Base-by-base conservation (phyloP, 208 protist species). In the Leishmania amazonensis region DNA sequence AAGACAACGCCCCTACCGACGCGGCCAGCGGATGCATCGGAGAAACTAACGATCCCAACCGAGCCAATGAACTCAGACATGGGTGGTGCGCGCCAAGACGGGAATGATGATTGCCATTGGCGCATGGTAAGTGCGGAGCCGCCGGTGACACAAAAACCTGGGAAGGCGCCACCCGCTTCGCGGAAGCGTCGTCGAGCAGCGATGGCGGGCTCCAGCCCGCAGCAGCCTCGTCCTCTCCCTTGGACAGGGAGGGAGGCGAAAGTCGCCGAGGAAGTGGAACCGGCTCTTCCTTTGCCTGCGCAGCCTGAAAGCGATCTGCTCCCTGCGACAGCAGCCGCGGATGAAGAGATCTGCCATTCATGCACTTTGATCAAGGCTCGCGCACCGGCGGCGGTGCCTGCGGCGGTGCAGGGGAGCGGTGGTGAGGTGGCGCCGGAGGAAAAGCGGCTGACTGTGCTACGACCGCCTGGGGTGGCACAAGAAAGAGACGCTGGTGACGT, bases 151-250 rank as follows among this genome's bases (percentile, higher is more conserved):
- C 28, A 24, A 38, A 19, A 57, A 19, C 42, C n/a, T 68, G 60
- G 40, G 11, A 76, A 77, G 11, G 15, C 51, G 24, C 58, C 81
- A 35, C 45, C 24, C n/a, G 42, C 58, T 53, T 47, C 76, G 15
- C 81, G 76, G 4, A 85, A 81, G 70, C 81, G 81, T 17, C 53
- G 68, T 38, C 75, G 75, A 13, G 75, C 47, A 0, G 54, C 68
- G 35, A n/a, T 80, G 54, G 57, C 70, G 1, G 70, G 67, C 13
- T 57, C 76, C 0, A n/a, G 38, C 38, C 58, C 45, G 51, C 60
- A 42, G 54, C 28, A 57, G 38, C 75, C 13, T 51, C 31, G 54
- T 35, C 17, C 21, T 35, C 51, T 45, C 35, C 51, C 9, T 64
- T n/a, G 21, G 51, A 15, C 53, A 15, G 35, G 19, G 6, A 51